Percentiles rank a stretch among this genome's conserved stretches.
phyloP scores from a whole-genome alignment of 208 protist genomes.

The Trypanosoma boissoni region DNA sequence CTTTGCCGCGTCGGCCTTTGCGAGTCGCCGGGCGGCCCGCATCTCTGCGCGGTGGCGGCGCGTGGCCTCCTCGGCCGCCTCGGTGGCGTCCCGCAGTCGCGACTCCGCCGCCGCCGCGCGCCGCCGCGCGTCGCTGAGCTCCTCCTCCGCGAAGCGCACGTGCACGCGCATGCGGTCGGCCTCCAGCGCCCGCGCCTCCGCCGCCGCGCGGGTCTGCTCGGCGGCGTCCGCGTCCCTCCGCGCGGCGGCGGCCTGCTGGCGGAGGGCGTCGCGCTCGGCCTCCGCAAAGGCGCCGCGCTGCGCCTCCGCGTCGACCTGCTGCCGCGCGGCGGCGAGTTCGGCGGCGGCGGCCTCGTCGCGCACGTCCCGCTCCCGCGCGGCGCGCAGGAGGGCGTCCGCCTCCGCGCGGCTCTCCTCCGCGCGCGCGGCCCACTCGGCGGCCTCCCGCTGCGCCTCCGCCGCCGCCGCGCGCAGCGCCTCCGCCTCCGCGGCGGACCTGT shows the following conservation, averaged over 20 bases:
- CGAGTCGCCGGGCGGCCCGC: slow-evolving; percentile 44
- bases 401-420: slow-evolving; percentile 3
- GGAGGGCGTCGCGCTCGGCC: too few relatives aligned
- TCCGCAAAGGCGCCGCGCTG: too few relatives aligned
- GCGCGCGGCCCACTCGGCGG: neutral
- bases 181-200: slow-evolving; percentile 39
- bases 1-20: slow-evolving; percentile 39
- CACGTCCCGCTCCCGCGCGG: slow-evolving; percentile 50
- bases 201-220: slow-evolving; percentile 45
- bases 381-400: slow-evolving; percentile 35
- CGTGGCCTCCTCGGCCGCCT: slow-evolving; percentile 51
- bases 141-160: slow-evolving; percentile 42
- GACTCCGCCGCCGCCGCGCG: slow-evolving; percentile 32
- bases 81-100: slow-evolving; percentile 44
- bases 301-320: slow-evolving; percentile 46
- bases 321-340: slow-evolving; percentile 42
- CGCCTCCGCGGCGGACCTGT: slow-evolving; percentile 9
- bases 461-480: slow-evolving; percentile 20
- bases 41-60: slow-evolving; percentile 32
- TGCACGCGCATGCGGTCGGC: slow-evolving; percentile 50
- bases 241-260: too few relatives aligned
- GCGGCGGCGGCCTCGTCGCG: slow-evolving; percentile 40
- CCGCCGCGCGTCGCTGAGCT: slow-evolving; percentile 38
- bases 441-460: slow-evolving; percentile 21
- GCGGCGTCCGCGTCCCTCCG: slow-evolving; percentile 13